Percentiles rank a stretch among this genome's conserved stretches.
Conservation (phyloP, 495 filamentous ascomycete genomes). For the Pyrenula massariospora region DNA sequence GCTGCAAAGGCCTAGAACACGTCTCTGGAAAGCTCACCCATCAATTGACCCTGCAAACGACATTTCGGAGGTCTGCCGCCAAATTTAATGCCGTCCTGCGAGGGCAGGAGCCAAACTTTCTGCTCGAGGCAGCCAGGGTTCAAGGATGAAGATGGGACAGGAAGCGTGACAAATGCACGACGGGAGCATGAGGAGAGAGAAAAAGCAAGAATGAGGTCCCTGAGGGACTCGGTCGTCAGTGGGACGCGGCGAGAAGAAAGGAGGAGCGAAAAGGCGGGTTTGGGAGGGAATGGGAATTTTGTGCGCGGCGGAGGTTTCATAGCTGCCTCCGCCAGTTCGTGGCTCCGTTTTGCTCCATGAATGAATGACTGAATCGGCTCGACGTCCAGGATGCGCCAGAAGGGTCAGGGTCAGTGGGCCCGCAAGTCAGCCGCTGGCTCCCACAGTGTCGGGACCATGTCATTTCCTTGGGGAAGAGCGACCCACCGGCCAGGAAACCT, state of each 20-base stretch:
- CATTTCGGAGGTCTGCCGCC: background rate
- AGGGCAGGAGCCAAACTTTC: background rate
- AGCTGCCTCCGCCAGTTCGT: background rate
- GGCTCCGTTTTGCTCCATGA: background rate
- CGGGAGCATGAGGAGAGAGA: background rate
- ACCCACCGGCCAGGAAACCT: background rate
- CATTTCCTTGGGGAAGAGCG: background rate
- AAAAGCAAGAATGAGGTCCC: background rate
- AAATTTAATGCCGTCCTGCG: background rate
- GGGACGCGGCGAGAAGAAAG: background rate
- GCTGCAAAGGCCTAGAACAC: background rate
- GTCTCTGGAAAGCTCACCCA: background rate
- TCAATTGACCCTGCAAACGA: background rate
- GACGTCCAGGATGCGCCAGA: background rate
- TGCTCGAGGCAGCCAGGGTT: background rate
- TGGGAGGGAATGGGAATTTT: background rate
- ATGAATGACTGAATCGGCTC: background rate
- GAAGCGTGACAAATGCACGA: background rate
- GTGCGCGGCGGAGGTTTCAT: background rate
- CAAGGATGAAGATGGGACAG: background rate
- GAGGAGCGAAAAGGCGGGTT: background rate
- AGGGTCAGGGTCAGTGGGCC: background rate
- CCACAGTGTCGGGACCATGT: background rate
- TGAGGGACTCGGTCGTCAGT: background rate
- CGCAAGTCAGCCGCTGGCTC: background rate